A percentile compares a stretch with the other conserved stretches of the same genome.
These are phyloP conservation scores for Acrodontium crateriforme DNA, from an alignment of 2,329 filamentous ascomycete genomes.

Conservation along the genomic window DNA sequence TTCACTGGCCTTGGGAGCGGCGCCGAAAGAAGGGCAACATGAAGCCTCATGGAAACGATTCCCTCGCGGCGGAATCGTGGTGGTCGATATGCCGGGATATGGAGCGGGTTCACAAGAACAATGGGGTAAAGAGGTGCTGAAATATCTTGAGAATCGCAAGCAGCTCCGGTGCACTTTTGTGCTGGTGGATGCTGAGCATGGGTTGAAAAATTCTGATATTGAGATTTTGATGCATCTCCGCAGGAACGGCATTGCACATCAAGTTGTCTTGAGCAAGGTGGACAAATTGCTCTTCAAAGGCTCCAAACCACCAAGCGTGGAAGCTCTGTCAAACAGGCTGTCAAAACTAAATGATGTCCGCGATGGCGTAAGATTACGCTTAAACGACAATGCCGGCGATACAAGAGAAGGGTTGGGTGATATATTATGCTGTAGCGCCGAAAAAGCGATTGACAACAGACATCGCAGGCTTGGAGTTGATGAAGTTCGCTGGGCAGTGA, in stretches of 20 bases:
- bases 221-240: conserved; percentile 44
- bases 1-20: conserved; percentile 14
- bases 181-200: conserved; percentile 49
- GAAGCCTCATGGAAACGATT: conserved; percentile 19
- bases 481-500: conserved; percentile 48
- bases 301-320: conserved; percentile 12
- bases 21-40: conserved; percentile 11
- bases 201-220: conserved; percentile 47
- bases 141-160: conserved; percentile 48
- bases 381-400: conserved; percentile 28
- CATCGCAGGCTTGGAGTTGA: conserved; percentile 47
- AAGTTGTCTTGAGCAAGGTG: conserved; percentile 53
- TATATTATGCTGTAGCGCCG: conserved; percentile 44
- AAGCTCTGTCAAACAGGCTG: conserved; percentile 16
- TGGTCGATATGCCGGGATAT: conserved; percentile 62
- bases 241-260: conserved; percentile 44
- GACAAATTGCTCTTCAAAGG: conserved; percentile 39
- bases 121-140: conserved; percentile 56
- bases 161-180: conserved; percentile 52
- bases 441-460: conserved; percentile 33
- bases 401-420: conserved; percentile 39
- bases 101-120: conserved; percentile 46
- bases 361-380: conserved; percentile 23
- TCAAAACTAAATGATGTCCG: conserved; percentile 25
- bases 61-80: conserved; percentile 33